These are phyloP conservation scores for Cladophialophora bantiana DNA, from an alignment of 2,329 filamentous ascomycete genomes.

Conservation along the genomic window DNA sequence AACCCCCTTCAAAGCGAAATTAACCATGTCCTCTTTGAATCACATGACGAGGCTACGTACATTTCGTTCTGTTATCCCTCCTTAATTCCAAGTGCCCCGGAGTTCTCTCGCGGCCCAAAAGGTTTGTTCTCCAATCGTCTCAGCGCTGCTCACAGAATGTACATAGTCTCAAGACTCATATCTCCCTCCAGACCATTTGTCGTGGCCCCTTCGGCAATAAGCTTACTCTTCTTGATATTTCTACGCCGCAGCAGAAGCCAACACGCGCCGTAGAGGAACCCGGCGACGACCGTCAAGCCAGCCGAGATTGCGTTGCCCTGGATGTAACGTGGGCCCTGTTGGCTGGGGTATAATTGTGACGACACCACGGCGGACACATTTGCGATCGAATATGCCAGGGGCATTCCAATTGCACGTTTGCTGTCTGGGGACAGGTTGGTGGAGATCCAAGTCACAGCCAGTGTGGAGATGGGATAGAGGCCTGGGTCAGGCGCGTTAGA, in stretches of 20 bases:
- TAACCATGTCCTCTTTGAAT: too few species aligned
- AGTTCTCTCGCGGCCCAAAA: too few species aligned
- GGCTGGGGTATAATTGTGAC: slow-evolving; percentile 46
- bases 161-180: slow-evolving; percentile 40
- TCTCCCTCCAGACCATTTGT: slow-evolving; percentile 43
- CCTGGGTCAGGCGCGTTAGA: slow-evolving; percentile 34
- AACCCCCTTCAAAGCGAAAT: too few species aligned
- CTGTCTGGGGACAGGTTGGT: slow-evolving; percentile 47
- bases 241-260: slow-evolving; percentile 43
- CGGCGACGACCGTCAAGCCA: slow-evolving; percentile 42
- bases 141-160: slow-evolving; percentile 37
- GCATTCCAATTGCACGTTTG: slow-evolving; percentile 46
- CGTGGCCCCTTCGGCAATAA: slow-evolving; percentile 42
- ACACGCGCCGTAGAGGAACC: slow-evolving; percentile 33
- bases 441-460: slow-evolving; percentile 45
- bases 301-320: slow-evolving; percentile 41
- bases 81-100: too few species aligned
- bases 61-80: too few species aligned
- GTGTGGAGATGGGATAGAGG: slow-evolving; percentile 41
- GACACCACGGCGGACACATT: slow-evolving; percentile 43
- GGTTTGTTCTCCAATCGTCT: too few species aligned
- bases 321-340: slow-evolving; percentile 45
- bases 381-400: slow-evolving; percentile 44
- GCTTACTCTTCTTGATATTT: slow-evolving; percentile 43
- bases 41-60: too few species aligned